Conservation (phyloP, 2,329 filamentous ascomycete species). For the Pseudogymnoascus sp. region DNA sequence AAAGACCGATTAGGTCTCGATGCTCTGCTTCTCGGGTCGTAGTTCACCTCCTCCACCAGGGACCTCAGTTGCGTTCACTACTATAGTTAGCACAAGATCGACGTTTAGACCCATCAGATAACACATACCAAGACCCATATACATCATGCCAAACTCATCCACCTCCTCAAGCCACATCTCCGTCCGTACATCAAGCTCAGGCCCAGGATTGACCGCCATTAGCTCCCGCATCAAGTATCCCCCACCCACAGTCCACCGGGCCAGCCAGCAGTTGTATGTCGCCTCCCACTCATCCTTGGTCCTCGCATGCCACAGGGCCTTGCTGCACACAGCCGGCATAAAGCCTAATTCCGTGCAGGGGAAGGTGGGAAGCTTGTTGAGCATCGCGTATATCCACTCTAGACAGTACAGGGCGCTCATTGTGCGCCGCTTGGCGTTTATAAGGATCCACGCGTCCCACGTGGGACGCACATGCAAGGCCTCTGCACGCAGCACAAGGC, state of each 20-base stretch:
- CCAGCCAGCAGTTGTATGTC: slow-evolving; percentile 28
- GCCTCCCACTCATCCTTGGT: slow-evolving; percentile 28
- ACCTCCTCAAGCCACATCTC: slow-evolving; percentile 35
- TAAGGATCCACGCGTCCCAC: slow-evolving; percentile 34
- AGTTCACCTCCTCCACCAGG: neutral
- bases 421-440: slow-evolving; percentile 47
- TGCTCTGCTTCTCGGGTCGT: neutral
- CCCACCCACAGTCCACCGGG: slow-evolving; percentile 26
- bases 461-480: slow-evolving; percentile 23
- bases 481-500: slow-evolving; percentile 31
- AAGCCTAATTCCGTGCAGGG: slow-evolving; percentile 30
- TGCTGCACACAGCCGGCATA: slow-evolving; percentile 32
- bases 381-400: slow-evolving; percentile 33
- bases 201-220: slow-evolving; percentile 23
- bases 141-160: slow-evolving; percentile 34
- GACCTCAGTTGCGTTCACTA: slow-evolving; percentile 4
- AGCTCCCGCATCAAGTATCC: slow-evolving; percentile 28
- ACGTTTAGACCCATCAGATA: neutral
- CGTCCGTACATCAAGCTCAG: slow-evolving; percentile 25
- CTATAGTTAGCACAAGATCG: neutral
- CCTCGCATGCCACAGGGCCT: slow-evolving; percentile 31
- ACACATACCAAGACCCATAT: slow-evolving; percentile 29
- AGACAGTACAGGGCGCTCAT: slow-evolving; percentile 29
- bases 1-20: neutral
- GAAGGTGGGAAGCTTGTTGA: slow-evolving; percentile 28